Percentiles rank a stretch among this genome's conserved stretches.
Conservation (phyloP, 306 rosid genomes). For the Cicer cuneatum region DNA sequence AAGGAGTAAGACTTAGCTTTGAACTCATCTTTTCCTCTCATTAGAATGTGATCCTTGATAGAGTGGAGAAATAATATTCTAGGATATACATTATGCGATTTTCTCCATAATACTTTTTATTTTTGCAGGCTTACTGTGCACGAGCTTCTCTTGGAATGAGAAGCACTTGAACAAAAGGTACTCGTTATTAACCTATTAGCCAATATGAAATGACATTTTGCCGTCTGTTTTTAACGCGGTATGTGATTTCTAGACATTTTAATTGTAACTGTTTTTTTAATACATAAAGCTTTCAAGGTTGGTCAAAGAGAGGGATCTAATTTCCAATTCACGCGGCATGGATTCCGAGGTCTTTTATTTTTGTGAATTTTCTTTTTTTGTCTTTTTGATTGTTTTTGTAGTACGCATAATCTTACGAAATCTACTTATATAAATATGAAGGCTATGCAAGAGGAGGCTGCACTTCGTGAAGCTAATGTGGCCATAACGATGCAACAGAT, state of each 20-base stretch:
- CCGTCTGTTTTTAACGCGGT: conserved; percentile 22
- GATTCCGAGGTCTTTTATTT: too few species aligned
- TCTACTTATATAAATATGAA: conserved; percentile 70
- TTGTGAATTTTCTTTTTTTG: too few species aligned
- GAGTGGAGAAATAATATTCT: not conserved
- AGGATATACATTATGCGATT: conserved; percentile 11
- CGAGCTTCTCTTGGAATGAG: conserved; percentile 95
- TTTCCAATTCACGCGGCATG: too few species aligned
- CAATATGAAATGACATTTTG: not conserved
- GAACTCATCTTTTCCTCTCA: conserved; percentile 18
- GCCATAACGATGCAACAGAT: conserved; percentile 96
- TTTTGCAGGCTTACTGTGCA: conserved; percentile 81
- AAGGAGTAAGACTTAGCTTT: conserved; percentile 80
- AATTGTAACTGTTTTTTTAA: conserved; percentile 44
- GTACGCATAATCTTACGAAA: too few species aligned
- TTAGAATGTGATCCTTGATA: conserved; percentile 28
- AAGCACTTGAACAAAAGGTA: conserved; percentile 99
- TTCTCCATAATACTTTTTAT: conserved; percentile 20
- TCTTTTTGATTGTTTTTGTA: too few species aligned
- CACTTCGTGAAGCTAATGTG: conserved; percentile 98
- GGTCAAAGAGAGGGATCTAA: too few species aligned
- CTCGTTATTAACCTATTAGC: conserved; percentile 16
- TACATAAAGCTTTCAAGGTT: too few species aligned
- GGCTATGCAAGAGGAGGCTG: conserved; percentile 97
- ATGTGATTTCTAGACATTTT: conserved; percentile 9